These are phyloP conservation scores for Lentinula sp. DNA, from an alignment of 768 basidiomycete genomes.

Conservation along the genomic window DNA sequence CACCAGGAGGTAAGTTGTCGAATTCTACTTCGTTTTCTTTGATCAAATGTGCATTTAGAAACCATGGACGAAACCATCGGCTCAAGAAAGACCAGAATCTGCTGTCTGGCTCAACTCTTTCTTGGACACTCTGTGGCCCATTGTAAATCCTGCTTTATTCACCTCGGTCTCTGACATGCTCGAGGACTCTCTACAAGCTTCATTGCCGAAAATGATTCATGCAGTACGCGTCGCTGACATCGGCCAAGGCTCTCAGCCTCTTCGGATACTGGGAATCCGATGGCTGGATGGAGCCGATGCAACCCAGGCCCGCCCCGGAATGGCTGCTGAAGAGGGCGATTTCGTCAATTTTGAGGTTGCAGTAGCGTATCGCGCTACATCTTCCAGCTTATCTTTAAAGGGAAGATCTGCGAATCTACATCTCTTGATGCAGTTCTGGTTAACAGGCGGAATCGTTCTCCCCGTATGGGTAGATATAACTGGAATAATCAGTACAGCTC, in stretches of 20 bases:
- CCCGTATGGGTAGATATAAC: slow-evolving; percentile 56
- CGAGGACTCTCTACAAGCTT: slow-evolving; percentile 52
- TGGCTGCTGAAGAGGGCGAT: slow-evolving; percentile 22
- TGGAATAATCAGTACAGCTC: slow-evolving; percentile 54
- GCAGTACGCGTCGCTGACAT: slow-evolving; percentile 71
- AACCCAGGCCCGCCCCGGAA: not conserved
- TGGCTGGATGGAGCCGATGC: slow-evolving; percentile 29
- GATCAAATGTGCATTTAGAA: not conserved
- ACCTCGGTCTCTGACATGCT: slow-evolving; percentile 53
- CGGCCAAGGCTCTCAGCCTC: slow-evolving; percentile 60
- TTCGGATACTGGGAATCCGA: slow-evolving; percentile 65
- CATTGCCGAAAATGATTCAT: slow-evolving; percentile 42
- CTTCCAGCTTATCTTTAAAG: slow-evolving; percentile 26
- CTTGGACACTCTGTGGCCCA: slow-evolving; percentile 60
- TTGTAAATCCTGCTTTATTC: slow-evolving; percentile 67
- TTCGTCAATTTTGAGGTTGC: slow-evolving; percentile 68
- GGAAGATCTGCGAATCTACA: slow-evolving; percentile 53
- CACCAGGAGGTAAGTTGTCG: not conserved
- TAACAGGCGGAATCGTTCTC: slow-evolving; percentile 27
- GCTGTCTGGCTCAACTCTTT: slow-evolving; percentile 62
- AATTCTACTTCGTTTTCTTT: not conserved
- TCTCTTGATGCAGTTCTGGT: slow-evolving; percentile 64
- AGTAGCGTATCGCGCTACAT: slow-evolving; percentile 56
- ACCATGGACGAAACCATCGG: not conserved
- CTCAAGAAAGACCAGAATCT: slow-evolving; percentile 23